Conservation (phyloP, 495 filamentous ascomycete genomes). For the Lasiosphaeria ovina region DNA sequence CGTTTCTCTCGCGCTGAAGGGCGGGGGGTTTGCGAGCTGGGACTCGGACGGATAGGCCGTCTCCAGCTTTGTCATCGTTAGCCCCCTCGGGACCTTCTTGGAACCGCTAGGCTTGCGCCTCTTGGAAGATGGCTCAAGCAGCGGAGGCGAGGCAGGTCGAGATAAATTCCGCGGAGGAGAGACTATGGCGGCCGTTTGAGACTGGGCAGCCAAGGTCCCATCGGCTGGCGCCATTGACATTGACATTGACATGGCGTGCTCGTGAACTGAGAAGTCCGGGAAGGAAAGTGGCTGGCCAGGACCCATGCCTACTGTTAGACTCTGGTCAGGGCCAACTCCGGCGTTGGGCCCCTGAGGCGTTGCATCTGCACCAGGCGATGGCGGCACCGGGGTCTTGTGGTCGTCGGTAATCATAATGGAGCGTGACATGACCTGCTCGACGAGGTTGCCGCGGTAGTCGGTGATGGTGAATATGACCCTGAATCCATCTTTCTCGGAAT, state of each 20-base stretch:
- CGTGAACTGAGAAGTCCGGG: neutral
- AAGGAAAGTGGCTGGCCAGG: neutral
- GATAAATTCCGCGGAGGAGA: conserved; percentile 64
- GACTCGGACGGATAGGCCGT: neutral
- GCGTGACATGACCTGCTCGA: conserved; percentile 81
- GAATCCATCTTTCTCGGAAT: conserved; percentile 86
- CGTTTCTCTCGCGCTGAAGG: conserved; percentile 1
- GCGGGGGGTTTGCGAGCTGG: neutral
- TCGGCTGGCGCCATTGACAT: neutral
- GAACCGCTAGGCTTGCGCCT: conserved; percentile 17
- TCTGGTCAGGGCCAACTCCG: neutral
- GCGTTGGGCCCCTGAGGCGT: neutral
- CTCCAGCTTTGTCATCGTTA: conserved; percentile 18
- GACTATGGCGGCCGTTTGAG: conserved; percentile 24
- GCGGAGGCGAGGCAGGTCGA: conserved; percentile 63
- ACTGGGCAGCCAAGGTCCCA: neutral
- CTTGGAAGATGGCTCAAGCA: conserved; percentile 10
- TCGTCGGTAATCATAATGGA: conserved; percentile 96
- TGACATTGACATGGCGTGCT: neutral
- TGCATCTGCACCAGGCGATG: neutral
- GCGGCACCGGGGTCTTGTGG: conserved; percentile 65
- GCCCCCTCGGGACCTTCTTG: conserved; percentile 9
- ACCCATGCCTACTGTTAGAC: neutral
- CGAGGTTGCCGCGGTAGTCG: conserved; percentile 65
- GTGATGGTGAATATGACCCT: conserved; percentile 93